Evolutionary conservation across 352 stramenopile species (phyloP), one percentile per base, ranked within the genome.

Genomic region (Pythium aristosporum): DNA sequence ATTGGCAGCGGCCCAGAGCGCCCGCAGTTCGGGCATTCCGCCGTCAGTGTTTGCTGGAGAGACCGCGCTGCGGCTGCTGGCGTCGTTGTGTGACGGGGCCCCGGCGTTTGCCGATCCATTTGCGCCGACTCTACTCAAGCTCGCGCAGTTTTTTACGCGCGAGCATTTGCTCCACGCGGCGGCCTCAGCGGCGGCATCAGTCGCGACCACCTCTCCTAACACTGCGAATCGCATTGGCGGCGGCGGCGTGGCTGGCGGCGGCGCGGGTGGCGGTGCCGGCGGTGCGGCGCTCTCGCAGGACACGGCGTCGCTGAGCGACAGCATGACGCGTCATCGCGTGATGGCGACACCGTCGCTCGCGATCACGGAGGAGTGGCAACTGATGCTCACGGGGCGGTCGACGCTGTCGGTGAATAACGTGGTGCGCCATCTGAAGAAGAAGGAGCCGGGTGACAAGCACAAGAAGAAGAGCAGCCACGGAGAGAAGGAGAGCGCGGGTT

Each of bases 331-430:
- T 1, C 88, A 94, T 36, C 82, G 86, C 44, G 86, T 96, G 28
- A 94, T 95, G 87, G 87, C 87, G n/a, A 96, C 87, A 12, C 87
- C 87, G 16, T 88, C 84, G 5, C 72, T 96, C 46, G 87, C 86
- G 34, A 91, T 95, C 36, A 75, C 89, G 5, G 77, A 96, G 51
- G 87, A 96, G 50, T 96, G 86, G 80, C 73, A 89, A 41, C 77
- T 83, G 55, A 83, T 96, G 67, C 76, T 88, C 32, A 65, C 62
- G 0, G 87, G 87, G 5, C 67, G 86, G 18, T 96, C 86, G 25
- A 89, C 76, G 28, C 67, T 96, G 6, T 88, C 83, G 5, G 75
- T 93, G 51, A 94, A 94, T 67, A 94, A 88, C 62, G 73, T 94
- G 10, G 73, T 94, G 15, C 82, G 82, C 2, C 83, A 89, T 48